These are phyloP conservation scores for Apiotrichum gracile DNA, from an alignment of 1,284 basidiomycete species.

Conservation along the genomic window DNA sequence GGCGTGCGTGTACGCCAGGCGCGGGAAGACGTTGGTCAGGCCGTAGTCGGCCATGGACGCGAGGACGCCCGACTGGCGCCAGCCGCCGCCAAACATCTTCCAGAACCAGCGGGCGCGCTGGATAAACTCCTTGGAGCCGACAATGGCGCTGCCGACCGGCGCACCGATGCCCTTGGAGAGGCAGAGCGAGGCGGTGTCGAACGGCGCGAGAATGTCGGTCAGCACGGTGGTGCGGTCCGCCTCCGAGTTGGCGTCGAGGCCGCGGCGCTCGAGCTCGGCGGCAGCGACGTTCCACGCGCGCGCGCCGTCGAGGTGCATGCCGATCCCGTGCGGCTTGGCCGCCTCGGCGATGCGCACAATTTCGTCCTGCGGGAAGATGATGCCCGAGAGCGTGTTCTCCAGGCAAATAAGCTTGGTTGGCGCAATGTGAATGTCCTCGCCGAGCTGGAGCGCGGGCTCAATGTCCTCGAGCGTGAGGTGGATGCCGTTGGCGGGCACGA, in stretches of 20 bases:
- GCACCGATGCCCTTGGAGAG: conserved; percentile 94
- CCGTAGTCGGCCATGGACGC: conserved; percentile 80
- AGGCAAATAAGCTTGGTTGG: conserved; percentile 76
- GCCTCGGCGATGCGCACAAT: conserved; percentile 75
- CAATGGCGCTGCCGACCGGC: conserved; percentile 76
- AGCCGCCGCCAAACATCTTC: conserved; percentile 91
- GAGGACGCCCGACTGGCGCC: conserved; percentile 83
- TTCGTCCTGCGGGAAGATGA: conserved; percentile 86
- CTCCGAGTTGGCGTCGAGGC: conserved; percentile 46
- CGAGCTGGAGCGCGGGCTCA: conserved; percentile 62
- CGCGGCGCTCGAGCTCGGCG: conserved; percentile 61
- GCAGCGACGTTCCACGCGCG: conserved; percentile 82
- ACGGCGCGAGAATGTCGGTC: conserved; percentile 77
- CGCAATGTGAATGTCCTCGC: conserved; percentile 67
- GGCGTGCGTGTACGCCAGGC: conserved; percentile 67
- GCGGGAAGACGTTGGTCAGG: conserved; percentile 73
- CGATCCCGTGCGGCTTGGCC: conserved; percentile 62
- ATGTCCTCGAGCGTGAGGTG: conserved; percentile 78
- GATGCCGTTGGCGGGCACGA: conserved; percentile 39
- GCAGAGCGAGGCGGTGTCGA: conserved; percentile 88
- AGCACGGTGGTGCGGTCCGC: conserved; percentile 46
- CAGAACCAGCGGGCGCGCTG: conserved; percentile 73
- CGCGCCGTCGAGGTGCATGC: conserved; percentile 90
- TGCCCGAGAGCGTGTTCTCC: conserved; percentile 89
- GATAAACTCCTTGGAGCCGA: conserved; percentile 75